Conservation (phyloP, 768 basidiomycete genomes). For the Boletus tomentosulus region DNA sequence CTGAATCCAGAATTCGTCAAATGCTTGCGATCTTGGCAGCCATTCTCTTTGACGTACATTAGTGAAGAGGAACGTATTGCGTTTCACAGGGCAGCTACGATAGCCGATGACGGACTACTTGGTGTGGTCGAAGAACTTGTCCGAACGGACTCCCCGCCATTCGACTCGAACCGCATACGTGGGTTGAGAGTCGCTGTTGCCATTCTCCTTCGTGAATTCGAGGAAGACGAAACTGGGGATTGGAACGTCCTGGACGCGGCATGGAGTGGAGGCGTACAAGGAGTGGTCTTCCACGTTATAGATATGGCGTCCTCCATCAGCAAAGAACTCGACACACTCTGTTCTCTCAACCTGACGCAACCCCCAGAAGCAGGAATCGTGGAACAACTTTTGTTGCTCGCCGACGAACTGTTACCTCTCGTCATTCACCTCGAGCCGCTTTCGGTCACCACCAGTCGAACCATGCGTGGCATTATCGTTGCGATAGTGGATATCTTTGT, state of each 20-base stretch:
- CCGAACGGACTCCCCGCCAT: constrained; percentile 28
- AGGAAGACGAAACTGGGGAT: constrained; percentile 48
- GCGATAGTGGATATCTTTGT: constrained; percentile 53
- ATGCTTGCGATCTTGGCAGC: constrained; percentile 56
- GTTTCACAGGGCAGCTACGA: constrained; percentile 56
- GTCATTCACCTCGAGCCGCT: constrained; percentile 42
- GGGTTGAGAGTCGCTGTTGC: constrained; percentile 62
- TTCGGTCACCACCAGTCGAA: constrained; percentile 50
- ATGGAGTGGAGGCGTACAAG: constrained; percentile 59
- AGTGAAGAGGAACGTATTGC: constrained; percentile 54
- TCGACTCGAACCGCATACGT: constrained; percentile 47
- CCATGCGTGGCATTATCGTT: constrained; percentile 40
- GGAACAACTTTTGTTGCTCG: constrained; percentile 53
- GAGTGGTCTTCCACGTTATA: constrained; percentile 53
- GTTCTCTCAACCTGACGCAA: constrained; percentile 38
- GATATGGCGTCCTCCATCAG: constrained; percentile 47
- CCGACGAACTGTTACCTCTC: constrained; percentile 51
- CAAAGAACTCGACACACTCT: constrained; percentile 52
- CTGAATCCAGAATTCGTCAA: constrained; percentile 55
- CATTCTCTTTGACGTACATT: constrained; percentile 59
- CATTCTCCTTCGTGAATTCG: constrained; percentile 50
- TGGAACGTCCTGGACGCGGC: constrained; percentile 52
- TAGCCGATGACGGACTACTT: constrained; percentile 64
- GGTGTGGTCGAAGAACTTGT: constrained; percentile 60
- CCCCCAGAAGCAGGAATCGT: constrained; percentile 38